Base-by-base conservation (phyloP, 305 asterid genomes). In the Galium porrigens region DNA sequence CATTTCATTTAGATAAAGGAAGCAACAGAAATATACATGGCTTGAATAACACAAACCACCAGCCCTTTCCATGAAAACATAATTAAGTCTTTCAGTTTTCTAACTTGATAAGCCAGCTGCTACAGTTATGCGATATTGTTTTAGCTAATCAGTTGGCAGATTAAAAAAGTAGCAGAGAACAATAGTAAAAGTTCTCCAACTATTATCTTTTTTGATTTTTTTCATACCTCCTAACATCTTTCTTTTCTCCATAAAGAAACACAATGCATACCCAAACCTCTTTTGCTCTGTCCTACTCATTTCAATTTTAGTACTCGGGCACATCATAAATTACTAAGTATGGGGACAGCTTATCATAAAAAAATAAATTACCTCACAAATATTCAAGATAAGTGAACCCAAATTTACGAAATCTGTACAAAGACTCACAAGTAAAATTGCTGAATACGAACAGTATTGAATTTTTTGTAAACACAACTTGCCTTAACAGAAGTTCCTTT, bases 401-500 rank as follows among this genome's bases (percentile, higher is more conserved):
- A 59, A n/a, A 34, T 58, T 36, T 12, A 59, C n/a, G 7, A 36
- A 59, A 36, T 3, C 63, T 14, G 37, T 56, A 4, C 18, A 15
- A 11, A 12, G 7, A 48, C 25, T n/a, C 14, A 7, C 5, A 41
- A 7, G 30, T 6, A 3, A 46, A 17, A 32, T 41, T 36, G 49
- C 32, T 6, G 32, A 29, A n/a, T 59, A 34, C 0, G 49, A 17
- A 34, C 11, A 33, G 11, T 36, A n/a, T 59, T 18, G 25, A 7
- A 59, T 29, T 15, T 61, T 30, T 59, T 29, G 27, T 27, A 3
- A 61, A 25, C 20, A 39, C 4, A n/a, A 58, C 65, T 74, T 78
- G 89, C 99, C 95, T 94, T 94, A 58, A 86, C 81, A 55, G 90
- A 86, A 64, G 92, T 72, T 74, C 96, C 87, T 81, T 94, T 94